Conservation (phyloP, 768 basidiomycete species). For the Trichaptum fuscoviolaceum region DNA sequence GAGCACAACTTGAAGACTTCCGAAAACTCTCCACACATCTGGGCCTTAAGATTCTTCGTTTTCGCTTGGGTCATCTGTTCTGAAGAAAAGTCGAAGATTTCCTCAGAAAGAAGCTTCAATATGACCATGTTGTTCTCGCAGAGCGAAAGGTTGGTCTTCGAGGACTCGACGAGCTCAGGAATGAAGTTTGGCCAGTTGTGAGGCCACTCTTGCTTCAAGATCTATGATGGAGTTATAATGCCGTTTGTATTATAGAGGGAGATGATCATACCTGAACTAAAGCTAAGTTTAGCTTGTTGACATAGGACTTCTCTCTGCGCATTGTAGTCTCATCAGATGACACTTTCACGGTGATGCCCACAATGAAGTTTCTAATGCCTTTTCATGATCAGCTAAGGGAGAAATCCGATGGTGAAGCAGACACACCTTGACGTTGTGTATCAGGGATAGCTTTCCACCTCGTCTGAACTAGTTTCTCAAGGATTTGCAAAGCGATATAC, state of each 20-base stretch:
- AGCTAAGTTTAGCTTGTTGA: conserved; percentile 96
- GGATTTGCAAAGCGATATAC: conserved; percentile 96
- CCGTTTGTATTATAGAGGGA: conserved; percentile 6
- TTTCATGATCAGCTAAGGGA: conserved; percentile 11
- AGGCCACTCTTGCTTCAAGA: conserved; percentile 99
- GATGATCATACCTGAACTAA: conserved; percentile 75
- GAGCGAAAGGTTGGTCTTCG: conserved; percentile 90
- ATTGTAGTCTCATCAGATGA: conserved; percentile 86
- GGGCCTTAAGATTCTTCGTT: conserved; percentile 95
- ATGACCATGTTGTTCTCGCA: conserved; percentile 99
- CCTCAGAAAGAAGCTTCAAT: conserved; percentile 92
- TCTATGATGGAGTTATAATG: conserved; percentile 41
- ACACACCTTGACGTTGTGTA: conserved; percentile 80
- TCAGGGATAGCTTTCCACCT: conserved; percentile 96
- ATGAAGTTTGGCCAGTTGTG: conserved; percentile 99
- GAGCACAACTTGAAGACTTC: conserved; percentile 98
- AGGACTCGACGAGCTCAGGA: conserved; percentile 93
- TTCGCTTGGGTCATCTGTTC: conserved; percentile 98
- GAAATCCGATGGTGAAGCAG: conserved; percentile 6
- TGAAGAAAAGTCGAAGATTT: conserved; percentile 98
- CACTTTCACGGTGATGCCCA: conserved; percentile 87
- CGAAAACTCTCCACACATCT: conserved; percentile 95
- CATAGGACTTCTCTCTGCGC: conserved; percentile 88
- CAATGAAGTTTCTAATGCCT: conserved; percentile 97
- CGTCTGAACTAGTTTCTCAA: conserved; percentile 91